Conservation (phyloP, 2,329 filamentous ascomycete genomes). For the Blastomyces emzantsi region DNA sequence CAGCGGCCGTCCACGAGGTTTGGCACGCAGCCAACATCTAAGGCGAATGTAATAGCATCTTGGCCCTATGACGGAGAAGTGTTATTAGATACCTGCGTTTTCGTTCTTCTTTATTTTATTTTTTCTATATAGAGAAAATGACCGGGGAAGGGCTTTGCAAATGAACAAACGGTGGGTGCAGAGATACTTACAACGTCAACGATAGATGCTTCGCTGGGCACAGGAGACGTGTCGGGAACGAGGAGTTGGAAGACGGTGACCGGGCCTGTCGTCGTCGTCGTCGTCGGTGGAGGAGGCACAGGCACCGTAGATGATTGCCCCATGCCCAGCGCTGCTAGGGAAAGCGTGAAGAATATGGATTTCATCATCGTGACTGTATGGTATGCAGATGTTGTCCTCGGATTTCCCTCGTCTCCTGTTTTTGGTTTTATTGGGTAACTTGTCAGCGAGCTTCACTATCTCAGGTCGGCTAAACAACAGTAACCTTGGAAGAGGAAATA, state of each 20-base stretch:
- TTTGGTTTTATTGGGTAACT: not conserved
- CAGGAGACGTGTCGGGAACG: not conserved
- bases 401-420: no score
- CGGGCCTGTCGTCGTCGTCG: not conserved
- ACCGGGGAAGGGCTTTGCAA: not conserved
- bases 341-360: not conserved
- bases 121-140: not conserved
- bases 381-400: not conserved
- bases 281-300: not conserved
- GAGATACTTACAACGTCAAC: not conserved
- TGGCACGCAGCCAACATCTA: not conserved
- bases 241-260: not conserved
- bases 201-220: not conserved
- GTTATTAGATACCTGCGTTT: not conserved
- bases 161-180: not conserved
- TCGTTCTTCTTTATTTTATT: no score
- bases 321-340: not conserved
- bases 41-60: conserved; percentile 3
- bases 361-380: not conserved
- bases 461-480: not conserved
- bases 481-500: no score
- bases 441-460: not conserved
- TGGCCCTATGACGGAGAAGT: not conserved
- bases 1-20: not conserved
- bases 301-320: not conserved